Evolutionary conservation across 176 grass and related monocot species (phyloP).

Genomic region (Zea luxurians): DNA sequence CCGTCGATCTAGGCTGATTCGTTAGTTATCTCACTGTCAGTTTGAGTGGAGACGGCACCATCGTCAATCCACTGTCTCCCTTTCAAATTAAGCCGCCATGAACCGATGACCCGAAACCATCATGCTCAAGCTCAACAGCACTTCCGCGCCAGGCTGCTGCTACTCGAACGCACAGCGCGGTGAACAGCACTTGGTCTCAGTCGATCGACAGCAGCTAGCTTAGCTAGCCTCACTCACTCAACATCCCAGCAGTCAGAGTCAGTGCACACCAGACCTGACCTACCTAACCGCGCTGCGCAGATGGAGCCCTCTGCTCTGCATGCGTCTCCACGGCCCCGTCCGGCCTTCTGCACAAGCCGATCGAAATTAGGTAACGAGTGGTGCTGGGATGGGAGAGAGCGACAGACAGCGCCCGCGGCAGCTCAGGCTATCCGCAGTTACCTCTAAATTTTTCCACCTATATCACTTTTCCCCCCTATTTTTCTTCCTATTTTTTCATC

Average conservation of each 20-base stretch:
- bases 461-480: too few species aligned
- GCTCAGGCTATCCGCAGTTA: too few species aligned
- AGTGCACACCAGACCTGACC: conserved; percentile 41
- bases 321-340: conserved; percentile 9
- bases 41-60: not conserved
- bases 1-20: too few species aligned
- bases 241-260: conserved; percentile 25
- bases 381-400: not conserved
- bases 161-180: not conserved
- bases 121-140: too few species aligned
- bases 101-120: too few species aligned
- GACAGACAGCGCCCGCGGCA: not conserved
- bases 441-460: too few species aligned
- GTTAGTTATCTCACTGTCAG: not conserved
- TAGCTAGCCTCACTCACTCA: not conserved
- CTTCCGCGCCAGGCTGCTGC: too few species aligned
- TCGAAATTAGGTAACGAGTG: conserved; percentile 48
- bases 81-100: too few species aligned
- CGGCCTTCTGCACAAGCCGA: conserved; percentile 7
- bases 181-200: not conserved
- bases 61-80: too few species aligned
- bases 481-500: too few species aligned
- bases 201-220: not conserved
- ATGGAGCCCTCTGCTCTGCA: not conserved
- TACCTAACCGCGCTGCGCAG: conserved; percentile 9